phyloP scores from a whole-genome alignment of 2,329 filamentous ascomycete genomes.

The Mycosphaerelloides madeirae region DNA sequence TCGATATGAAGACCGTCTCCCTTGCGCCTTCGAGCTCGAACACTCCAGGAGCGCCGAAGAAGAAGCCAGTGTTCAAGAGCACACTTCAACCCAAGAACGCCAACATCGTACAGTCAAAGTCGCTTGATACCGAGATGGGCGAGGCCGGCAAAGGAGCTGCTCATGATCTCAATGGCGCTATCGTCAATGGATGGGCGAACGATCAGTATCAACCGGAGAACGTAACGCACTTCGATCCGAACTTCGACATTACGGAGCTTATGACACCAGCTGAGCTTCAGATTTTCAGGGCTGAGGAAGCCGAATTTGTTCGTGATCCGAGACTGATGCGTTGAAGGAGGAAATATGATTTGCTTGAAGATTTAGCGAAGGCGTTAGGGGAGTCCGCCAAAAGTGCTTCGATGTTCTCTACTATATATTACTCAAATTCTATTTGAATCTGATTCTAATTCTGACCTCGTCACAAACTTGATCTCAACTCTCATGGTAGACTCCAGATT shows the following conservation, averaged over 20 bases:
- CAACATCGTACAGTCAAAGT: slow-evolving; percentile 4
- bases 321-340: too few relatives aligned
- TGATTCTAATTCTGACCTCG: too few relatives aligned
- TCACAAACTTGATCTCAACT: too few relatives aligned
- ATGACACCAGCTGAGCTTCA: slow-evolving; percentile 4
- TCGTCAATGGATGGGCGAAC: slow-evolving; percentile 9
- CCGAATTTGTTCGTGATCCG: too few relatives aligned
- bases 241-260: slow-evolving; percentile 5
- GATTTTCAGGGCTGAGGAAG: too few relatives aligned
- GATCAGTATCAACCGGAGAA: slow-evolving; percentile 11
- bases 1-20: slow-evolving; percentile 56
- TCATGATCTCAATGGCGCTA: slow-evolving; percentile 6
- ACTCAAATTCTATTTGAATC: too few relatives aligned
- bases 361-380: too few relatives aligned
- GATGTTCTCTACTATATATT: too few relatives aligned
- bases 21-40: background rate
- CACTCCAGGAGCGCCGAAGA: slow-evolving; percentile 5
- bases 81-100: slow-evolving; percentile 25
- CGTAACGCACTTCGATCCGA: slow-evolving; percentile 1
- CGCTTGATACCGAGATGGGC: background rate
- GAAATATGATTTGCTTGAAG: too few relatives aligned
- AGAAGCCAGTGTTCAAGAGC: slow-evolving; percentile 29
- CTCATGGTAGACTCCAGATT: too few relatives aligned
- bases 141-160: background rate
- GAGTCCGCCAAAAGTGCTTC: too few relatives aligned